Evolutionary conservation across 176 grass and related monocot species (phyloP).

Genomic region (Themeda triandra): DNA sequence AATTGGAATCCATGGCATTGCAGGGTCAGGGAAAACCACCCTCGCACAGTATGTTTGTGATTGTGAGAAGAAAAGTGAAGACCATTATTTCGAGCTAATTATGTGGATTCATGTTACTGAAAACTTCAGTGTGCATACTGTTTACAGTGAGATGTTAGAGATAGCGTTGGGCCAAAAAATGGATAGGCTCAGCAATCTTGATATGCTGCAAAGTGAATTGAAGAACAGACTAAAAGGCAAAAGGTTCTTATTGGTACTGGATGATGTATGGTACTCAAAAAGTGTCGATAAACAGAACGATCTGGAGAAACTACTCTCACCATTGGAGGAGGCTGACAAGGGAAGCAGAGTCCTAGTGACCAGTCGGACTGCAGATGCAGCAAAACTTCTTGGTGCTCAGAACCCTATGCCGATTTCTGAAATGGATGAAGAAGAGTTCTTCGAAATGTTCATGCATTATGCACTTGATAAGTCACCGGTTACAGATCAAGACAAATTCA

Average conservation of each 20-base stretch:
- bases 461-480: not conserved
- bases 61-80: too few species aligned
- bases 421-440: not conserved
- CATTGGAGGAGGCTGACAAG: not conserved
- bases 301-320: not conserved
- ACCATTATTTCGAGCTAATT: too few species aligned
- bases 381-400: not conserved
- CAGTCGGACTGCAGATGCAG: not conserved
- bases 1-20: too few species aligned
- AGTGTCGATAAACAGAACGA: not conserved
- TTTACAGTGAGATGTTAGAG: too few species aligned
- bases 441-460: conserved; percentile 6
- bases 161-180: too few species aligned
- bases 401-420: not conserved
- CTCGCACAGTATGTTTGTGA: too few species aligned
- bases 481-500: not conserved
- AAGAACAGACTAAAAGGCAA: not conserved
- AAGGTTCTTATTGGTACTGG: conserved; percentile 38
- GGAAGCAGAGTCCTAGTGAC: conserved; percentile 40
- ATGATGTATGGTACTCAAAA: conserved; percentile 28
- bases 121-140: too few species aligned
- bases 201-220: not conserved
- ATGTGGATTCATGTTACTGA: too few species aligned
- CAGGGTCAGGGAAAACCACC: too few species aligned
- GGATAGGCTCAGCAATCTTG: not conserved